Evolutionary conservation across 768 basidiomycete species (phyloP).

Genomic region (Russula virescens): DNA sequence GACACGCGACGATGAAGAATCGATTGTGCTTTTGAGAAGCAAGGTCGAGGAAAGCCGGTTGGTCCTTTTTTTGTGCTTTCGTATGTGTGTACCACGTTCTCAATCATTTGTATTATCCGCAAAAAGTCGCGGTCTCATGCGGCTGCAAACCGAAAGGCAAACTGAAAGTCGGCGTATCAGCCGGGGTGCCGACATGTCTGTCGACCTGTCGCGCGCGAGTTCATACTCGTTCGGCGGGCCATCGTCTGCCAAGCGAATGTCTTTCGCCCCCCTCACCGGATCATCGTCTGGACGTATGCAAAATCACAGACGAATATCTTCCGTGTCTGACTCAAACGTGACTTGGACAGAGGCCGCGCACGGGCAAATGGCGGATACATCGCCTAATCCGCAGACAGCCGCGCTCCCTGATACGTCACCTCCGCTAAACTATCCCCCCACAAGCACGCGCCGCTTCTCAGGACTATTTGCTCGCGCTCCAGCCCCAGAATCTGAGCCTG

Average conservation of each 20-base stretch:
- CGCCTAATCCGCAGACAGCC: slow-evolving; percentile 15
- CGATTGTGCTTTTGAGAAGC: slow-evolving; percentile 65
- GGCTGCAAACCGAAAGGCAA: slow-evolving; percentile 77
- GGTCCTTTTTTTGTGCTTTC: slow-evolving; percentile 21
- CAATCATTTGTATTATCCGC: background rate
- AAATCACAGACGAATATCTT: slow-evolving; percentile 64
- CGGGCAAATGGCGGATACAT: slow-evolving; percentile 28
- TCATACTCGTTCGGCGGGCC: slow-evolving; percentile 37
- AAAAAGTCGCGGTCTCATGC: slow-evolving; percentile 80
- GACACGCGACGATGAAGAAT: slow-evolving; percentile 65
- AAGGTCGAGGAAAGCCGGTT: slow-evolving; percentile 88
- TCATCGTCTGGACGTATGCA: slow-evolving; percentile 39
- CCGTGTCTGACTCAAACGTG: slow-evolving; percentile 51
- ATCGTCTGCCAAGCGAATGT: slow-evolving; percentile 60
- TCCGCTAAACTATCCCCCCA: slow-evolving; percentile 27
- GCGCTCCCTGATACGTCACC: slow-evolving; percentile 24
- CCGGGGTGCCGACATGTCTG: slow-evolving; percentile 38
- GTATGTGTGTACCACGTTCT: slow-evolving; percentile 4
- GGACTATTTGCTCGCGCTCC: slow-evolving; percentile 49
- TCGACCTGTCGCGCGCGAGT: slow-evolving; percentile 53
- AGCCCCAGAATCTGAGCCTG: slow-evolving; percentile 36
- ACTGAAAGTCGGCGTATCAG: slow-evolving; percentile 50
- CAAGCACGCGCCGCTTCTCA: slow-evolving; percentile 39
- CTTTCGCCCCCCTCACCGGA: slow-evolving; percentile 69
- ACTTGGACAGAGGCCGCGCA: slow-evolving; percentile 32